These are phyloP conservation scores for Barnettozyma californica DNA, from an alignment of 805 yeast genomes.

Conservation along the genomic window DNA sequence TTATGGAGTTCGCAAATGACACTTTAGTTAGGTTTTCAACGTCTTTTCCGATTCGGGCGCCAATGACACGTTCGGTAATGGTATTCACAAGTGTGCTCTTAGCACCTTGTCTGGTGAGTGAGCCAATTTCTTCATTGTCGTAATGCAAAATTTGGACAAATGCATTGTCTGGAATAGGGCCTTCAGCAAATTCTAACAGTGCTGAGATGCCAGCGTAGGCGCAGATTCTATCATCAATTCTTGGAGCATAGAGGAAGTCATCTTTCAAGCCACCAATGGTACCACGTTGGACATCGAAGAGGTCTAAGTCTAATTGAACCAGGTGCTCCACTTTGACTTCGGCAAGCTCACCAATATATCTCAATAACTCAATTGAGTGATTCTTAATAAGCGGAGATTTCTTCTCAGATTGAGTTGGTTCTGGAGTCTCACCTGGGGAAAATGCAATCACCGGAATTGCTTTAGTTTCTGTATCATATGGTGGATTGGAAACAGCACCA, in stretches of 20 bases:
- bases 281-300: slow-evolving; percentile 80
- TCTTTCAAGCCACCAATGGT: slow-evolving; percentile 68
- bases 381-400: slow-evolving; percentile 60
- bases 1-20: slow-evolving; percentile 67
- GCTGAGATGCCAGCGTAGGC: slow-evolving; percentile 67
- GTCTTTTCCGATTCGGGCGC: slow-evolving; percentile 15
- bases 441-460: slow-evolving; percentile 77
- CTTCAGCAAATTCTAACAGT: slow-evolving; percentile 42
- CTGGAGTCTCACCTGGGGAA: slow-evolving; percentile 31
- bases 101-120: slow-evolving; percentile 76
- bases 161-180: slow-evolving; percentile 30
- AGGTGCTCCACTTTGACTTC: slow-evolving; percentile 55
- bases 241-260: slow-evolving; percentile 76
- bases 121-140: slow-evolving; percentile 84
- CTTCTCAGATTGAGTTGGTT: slow-evolving; percentile 55
- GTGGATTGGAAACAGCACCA: slow-evolving; percentile 62
- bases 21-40: slow-evolving; percentile 29
- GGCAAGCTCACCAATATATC: slow-evolving; percentile 62
- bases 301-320: slow-evolving; percentile 67
- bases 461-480: slow-evolving; percentile 72
- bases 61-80: slow-evolving; percentile 51
- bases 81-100: slow-evolving; percentile 69
- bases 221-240: slow-evolving; percentile 82
- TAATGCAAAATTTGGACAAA: slow-evolving; percentile 61
- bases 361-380: slow-evolving; percentile 61